A percentile compares a stretch with the other conserved stretches of the same genome.
Evolutionary conservation across 176 grass and related monocot species (phyloP).

Genomic region (Carex pumila): DNA sequence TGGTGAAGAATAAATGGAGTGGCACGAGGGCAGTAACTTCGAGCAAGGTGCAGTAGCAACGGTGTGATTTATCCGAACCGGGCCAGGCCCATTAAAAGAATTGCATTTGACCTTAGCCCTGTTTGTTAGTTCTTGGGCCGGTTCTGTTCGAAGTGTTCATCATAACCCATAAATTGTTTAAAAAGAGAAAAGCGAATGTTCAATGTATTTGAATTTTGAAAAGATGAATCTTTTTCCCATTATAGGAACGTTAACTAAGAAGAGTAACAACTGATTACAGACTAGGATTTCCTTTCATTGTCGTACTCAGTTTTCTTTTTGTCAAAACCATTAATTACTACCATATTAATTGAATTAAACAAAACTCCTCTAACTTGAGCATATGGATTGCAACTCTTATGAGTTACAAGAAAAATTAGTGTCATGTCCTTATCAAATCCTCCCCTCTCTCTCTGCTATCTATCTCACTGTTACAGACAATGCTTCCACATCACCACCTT

Average conservation of each 20-base stretch:
- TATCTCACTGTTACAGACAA: slow-evolving; percentile 3
- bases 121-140: neutral
- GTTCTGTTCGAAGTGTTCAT: neutral
- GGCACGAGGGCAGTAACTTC: no score
- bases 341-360: neutral
- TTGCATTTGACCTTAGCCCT: neutral
- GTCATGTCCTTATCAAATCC: neutral
- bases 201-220: neutral
- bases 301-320: no score
- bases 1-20: no score
- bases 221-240: neutral
- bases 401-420: slow-evolving; percentile 2
- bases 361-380: neutral
- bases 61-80: no score
- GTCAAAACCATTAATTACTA: no score
- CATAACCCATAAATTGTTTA: neutral
- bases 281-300: neutral
- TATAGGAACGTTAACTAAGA: neutral
- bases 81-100: neutral
- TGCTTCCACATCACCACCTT: slow-evolving; percentile 7
- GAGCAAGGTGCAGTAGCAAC: no score
- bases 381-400: neutral
- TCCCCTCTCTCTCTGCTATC: neutral
- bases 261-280: neutral
- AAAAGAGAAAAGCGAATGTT: neutral